These are phyloP conservation scores for Gonapodya prolifera DNA, from an alignment of 192 early-diverging fungal genomes.

Conservation along the genomic window DNA sequence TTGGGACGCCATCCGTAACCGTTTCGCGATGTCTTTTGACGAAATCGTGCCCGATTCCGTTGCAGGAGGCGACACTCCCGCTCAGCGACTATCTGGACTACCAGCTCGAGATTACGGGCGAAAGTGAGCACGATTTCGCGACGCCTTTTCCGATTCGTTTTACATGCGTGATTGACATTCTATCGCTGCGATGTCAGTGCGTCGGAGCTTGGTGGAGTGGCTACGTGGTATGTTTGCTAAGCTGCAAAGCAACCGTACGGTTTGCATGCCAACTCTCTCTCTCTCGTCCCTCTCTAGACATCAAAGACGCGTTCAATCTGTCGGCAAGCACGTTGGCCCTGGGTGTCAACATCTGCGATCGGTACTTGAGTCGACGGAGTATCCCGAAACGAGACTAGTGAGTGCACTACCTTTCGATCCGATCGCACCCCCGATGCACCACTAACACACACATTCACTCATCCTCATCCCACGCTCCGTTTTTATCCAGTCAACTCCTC, in stretches of 20 bases:
- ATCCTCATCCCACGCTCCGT: too few species aligned
- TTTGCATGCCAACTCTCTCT: too few species aligned
- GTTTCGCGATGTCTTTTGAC: too few species aligned
- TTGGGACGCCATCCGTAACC: too few species aligned
- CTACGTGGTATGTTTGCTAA: slow-evolving; percentile 7
- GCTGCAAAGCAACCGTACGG: too few species aligned
- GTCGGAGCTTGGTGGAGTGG: slow-evolving; percentile 34
- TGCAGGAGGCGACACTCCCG: slow-evolving; percentile 10
- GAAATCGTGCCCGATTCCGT: neutral
- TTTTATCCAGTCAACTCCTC: slow-evolving; percentile 26
- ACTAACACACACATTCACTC: too few species aligned
- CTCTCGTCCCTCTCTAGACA: too few species aligned
- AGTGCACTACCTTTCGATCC: neutral
- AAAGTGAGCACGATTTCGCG: slow-evolving; percentile 8
- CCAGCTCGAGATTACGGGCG: slow-evolving; percentile 31
- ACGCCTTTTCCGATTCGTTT: too few species aligned
- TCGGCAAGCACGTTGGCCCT: slow-evolving; percentile 38
- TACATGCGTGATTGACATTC: neutral
- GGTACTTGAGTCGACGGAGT: slow-evolving; percentile 21
- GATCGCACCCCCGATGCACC: too few species aligned
- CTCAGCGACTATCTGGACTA: slow-evolving; percentile 21
- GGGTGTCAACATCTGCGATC: slow-evolving; percentile 38
- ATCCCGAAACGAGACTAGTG: slow-evolving; percentile 19
- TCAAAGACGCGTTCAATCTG: slow-evolving; percentile 34
- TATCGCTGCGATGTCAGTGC: slow-evolving; percentile 11